Evolutionary conservation across 495 filamentous ascomycete genomes (phyloP).

Genomic region (Trypethelium eluteriae): DNA sequence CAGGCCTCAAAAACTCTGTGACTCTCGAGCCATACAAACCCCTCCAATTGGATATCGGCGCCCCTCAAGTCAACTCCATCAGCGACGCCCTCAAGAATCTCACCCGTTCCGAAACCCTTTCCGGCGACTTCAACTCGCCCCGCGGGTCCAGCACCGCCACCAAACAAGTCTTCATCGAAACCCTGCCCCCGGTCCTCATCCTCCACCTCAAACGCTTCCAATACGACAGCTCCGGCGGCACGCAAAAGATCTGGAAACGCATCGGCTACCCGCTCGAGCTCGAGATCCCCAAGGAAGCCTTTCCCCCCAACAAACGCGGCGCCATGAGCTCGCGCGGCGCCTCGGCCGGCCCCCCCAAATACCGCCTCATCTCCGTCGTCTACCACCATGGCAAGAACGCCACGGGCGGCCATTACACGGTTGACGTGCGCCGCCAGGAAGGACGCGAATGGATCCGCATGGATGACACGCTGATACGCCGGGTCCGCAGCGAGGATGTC

Average conservation of each 20-base stretch:
- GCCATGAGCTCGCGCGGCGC: constrained; percentile 49
- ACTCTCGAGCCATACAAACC: constrained; percentile 91
- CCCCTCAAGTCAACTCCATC: constrained; percentile 78
- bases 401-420: constrained; percentile 91
- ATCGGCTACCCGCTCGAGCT: constrained; percentile 90
- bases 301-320: constrained; percentile 66
- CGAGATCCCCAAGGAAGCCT: constrained; percentile 89
- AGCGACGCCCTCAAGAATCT: constrained; percentile 80
- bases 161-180: constrained; percentile 94
- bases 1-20: constrained; percentile 80
- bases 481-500: constrained; percentile 81
- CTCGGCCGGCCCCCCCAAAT: constrained; percentile 55
- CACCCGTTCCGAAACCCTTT: constrained; percentile 72
- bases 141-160: constrained; percentile 69
- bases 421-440: constrained; percentile 90
- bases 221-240: constrained; percentile 81
- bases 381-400: constrained; percentile 97
- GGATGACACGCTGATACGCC: constrained; percentile 85
- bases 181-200: constrained; percentile 82
- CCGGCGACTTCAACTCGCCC: constrained; percentile 78
- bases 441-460: constrained; percentile 90
- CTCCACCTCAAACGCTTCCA: constrained; percentile 96
- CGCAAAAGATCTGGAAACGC: constrained; percentile 98
- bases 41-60: constrained; percentile 86
- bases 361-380: constrained; percentile 81